phyloP scores from a whole-genome alignment of 148 eudicot genomes.

The Fagopyrum esculentum region DNA sequence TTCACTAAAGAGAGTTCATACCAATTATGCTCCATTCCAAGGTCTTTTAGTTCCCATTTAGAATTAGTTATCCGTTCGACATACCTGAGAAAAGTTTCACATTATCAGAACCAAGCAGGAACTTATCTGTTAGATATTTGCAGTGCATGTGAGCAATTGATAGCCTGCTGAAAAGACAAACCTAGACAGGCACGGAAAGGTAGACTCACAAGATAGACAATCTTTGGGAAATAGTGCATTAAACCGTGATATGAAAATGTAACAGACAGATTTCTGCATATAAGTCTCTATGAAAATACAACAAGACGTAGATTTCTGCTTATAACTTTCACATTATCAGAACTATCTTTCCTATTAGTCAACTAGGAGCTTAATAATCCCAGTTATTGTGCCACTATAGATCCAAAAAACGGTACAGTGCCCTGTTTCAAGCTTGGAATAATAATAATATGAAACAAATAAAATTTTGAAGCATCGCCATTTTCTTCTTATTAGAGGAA shows the following conservation, averaged over 20 bases:
- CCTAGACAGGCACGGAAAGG: too few species aligned
- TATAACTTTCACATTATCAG: background rate
- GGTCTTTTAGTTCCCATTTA: conserved; percentile 96
- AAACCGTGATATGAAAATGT: too few species aligned
- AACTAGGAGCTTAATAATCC: background rate
- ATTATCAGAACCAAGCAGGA: conserved; percentile 15
- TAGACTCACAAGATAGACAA: too few species aligned
- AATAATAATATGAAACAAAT: background rate
- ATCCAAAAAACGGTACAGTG: background rate
- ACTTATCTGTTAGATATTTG: background rate
- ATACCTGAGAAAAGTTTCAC: conserved; percentile 44
- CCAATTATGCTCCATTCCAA: conserved; percentile 96
- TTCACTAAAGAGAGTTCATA: conserved; percentile 18
- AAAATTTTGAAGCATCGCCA: background rate
- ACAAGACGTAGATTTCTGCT: background rate
- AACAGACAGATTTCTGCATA: too few species aligned
- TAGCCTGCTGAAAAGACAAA: too few species aligned
- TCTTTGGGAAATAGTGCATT: too few species aligned
- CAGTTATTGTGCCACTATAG: background rate
- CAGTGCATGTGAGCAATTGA: background rate
- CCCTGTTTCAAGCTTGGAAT: background rate
- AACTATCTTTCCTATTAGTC: background rate
- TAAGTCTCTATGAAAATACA: background rate
- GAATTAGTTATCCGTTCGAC: conserved; percentile 80
- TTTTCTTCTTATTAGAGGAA: background rate